Conservation (phyloP, 805 yeast genomes). For the Candida pini region DNA sequence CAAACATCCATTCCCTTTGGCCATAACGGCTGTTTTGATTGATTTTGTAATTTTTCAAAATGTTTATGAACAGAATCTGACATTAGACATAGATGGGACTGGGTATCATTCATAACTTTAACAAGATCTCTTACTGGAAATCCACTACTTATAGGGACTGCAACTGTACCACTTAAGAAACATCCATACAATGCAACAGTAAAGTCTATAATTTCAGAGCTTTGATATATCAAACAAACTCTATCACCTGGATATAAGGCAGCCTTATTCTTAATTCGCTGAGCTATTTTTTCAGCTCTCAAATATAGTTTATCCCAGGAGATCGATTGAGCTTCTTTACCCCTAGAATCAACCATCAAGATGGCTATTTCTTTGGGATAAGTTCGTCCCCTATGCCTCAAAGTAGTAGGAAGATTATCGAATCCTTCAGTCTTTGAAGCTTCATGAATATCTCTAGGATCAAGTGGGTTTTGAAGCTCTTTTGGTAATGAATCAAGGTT, state of each 20-base stretch:
- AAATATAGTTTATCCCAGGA: conserved; percentile 87
- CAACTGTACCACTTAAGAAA: conserved; percentile 88
- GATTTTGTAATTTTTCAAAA: conserved; percentile 54
- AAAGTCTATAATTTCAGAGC: conserved; percentile 79
- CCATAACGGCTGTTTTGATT: conserved; percentile 37
- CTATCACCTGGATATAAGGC: conserved; percentile 76
- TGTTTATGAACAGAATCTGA: conserved; percentile 76
- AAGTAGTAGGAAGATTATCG: conserved; percentile 63
- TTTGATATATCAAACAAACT: conserved; percentile 78
- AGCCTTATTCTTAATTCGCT: conserved; percentile 67
- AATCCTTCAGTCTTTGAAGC: conserved; percentile 35
- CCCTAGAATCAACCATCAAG: conserved; percentile 64
- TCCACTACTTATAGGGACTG: conserved; percentile 84
- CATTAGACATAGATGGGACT: conserved; percentile 70
- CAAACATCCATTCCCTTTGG: conserved; percentile 70
- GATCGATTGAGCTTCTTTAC: conserved; percentile 70
- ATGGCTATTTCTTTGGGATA: conserved; percentile 69
- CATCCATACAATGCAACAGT: conserved; percentile 85
- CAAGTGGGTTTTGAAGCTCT: conserved; percentile 54
- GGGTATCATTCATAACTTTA: conserved; percentile 66
- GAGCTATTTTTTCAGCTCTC: conserved; percentile 83
- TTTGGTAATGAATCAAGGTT: conserved; percentile 15
- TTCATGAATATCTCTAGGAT: conserved; percentile 47
- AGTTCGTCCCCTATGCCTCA: conserved; percentile 65
- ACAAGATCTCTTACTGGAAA: conserved; percentile 63